These are phyloP conservation scores for Bipolaris oryzae DNA, from an alignment of 2,329 filamentous ascomycete species.

Conservation along the genomic window DNA sequence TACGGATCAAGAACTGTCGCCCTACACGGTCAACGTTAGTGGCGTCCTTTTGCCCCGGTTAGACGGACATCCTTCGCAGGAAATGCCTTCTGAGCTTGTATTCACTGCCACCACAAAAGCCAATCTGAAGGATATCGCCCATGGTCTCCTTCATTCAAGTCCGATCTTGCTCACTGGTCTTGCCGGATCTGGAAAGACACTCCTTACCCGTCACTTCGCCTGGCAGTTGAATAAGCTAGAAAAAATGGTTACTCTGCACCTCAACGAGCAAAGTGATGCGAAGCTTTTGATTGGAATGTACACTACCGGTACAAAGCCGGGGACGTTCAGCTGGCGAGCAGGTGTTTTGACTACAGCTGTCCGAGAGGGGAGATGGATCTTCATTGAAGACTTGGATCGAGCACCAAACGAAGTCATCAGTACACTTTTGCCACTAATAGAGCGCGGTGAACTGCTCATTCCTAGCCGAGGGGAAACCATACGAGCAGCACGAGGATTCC, in stretches of 20 bases:
- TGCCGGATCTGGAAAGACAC: constrained; percentile 89
- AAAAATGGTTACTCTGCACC: constrained; percentile 88
- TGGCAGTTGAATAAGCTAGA: constrained; percentile 77
- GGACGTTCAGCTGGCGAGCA: constrained; percentile 89
- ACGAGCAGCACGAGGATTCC: constrained; percentile 81
- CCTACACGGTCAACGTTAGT: constrained; percentile 42
- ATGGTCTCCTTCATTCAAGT: constrained; percentile 67
- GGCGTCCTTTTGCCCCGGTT: constrained; percentile 50
- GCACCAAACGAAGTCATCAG: constrained; percentile 95
- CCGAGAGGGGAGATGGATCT: constrained; percentile 90
- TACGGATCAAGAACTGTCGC: constrained; percentile 33
- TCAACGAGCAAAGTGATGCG: constrained; percentile 98
- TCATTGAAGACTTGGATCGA: constrained; percentile 95
- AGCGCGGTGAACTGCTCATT: constrained; percentile 87
- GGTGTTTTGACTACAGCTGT: constrained; percentile 94
- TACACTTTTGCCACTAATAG: constrained; percentile 88
- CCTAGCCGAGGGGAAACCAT: constrained; percentile 87
- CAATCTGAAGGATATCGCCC: constrained; percentile 75
- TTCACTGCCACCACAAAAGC: constrained; percentile 72
- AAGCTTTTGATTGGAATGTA: constrained; percentile 96
- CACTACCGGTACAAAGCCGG: constrained; percentile 83
- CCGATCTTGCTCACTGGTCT: constrained; percentile 83
- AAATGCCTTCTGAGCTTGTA: constrained; percentile 51
- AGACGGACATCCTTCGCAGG: constrained; percentile 35
- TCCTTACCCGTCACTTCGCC: constrained; percentile 81